Percentiles rank a stretch among this genome's conserved stretches.
These are phyloP conservation scores for Casuarina glauca DNA, from an alignment of 306 rosid genomes.

Conservation along the genomic window DNA sequence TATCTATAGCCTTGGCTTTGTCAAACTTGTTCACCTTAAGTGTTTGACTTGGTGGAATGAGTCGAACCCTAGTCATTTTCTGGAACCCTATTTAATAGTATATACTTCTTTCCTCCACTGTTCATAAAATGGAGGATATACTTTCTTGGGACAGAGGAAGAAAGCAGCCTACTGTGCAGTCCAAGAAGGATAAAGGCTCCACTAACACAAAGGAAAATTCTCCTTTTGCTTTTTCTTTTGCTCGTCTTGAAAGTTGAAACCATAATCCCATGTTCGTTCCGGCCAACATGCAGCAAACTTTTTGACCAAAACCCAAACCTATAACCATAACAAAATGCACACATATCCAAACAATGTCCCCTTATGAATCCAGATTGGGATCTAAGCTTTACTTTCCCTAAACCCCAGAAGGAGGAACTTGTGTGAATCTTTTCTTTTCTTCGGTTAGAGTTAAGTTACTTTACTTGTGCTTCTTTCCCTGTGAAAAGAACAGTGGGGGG, in stretches of 20 bases:
- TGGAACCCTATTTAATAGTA: background rate
- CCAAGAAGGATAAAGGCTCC: constrained; percentile 57
- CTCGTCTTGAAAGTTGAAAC: constrained; percentile 67
- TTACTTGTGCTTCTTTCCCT: constrained; percentile 14
- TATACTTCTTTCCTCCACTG: constrained; percentile 10
- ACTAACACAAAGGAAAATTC: constrained; percentile 56
- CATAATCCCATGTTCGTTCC: constrained; percentile 36
- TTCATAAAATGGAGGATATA: constrained; percentile 23
- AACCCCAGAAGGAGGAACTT: constrained; percentile 48
- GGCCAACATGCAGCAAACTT: constrained; percentile 34
- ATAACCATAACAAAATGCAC: constrained; percentile 32
- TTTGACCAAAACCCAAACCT: constrained; percentile 41
- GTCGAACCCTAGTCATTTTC: background rate
- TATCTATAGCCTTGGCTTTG: too few species aligned
- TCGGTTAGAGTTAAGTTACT: constrained; percentile 4
- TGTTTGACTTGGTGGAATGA: constrained; percentile 1
- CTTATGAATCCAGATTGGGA: constrained; percentile 37
- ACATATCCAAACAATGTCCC: constrained; percentile 31
- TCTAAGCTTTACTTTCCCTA: constrained; percentile 59
- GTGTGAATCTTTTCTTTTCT: constrained; percentile 23
- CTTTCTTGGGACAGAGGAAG: constrained; percentile 40
- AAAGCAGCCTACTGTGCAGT: constrained; percentile 39
- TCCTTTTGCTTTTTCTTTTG: constrained; percentile 44
- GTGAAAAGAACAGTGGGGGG: constrained; percentile 3
- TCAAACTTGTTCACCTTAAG: background rate